These are phyloP conservation scores for Wickerhamiella slavikovae DNA, from an alignment of 805 yeast genomes.

Conservation along the genomic window DNA sequence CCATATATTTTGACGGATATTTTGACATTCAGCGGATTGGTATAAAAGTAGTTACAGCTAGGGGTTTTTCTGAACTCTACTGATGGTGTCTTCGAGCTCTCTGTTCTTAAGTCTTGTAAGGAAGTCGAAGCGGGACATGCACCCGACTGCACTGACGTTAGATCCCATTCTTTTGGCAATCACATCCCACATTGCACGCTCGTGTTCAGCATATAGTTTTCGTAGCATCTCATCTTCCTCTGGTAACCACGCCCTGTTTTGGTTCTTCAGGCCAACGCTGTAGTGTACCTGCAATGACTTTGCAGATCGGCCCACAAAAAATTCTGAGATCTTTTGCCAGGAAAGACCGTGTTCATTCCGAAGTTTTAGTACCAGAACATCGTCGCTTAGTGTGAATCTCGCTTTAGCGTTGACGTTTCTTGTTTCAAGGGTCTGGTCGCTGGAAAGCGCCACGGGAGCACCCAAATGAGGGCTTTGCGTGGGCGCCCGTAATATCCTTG, in stretches of 20 bases:
- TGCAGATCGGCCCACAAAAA: slow-evolving; percentile 55
- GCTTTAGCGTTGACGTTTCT: slow-evolving; percentile 1
- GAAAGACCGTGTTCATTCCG: slow-evolving; percentile 59
- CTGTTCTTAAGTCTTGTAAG: too few species aligned
- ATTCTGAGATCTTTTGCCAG: slow-evolving; percentile 63
- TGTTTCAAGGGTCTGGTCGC: background rate
- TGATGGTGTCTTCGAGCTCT: too few species aligned
- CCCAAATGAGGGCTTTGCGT: too few species aligned
- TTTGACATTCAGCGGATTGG: too few species aligned
- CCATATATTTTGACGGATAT: too few species aligned
- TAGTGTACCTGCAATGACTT: slow-evolving; percentile 54
- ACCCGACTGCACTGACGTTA: background rate
- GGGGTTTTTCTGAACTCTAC: too few species aligned
- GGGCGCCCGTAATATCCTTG: too few species aligned
- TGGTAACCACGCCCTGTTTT: slow-evolving; percentile 1
- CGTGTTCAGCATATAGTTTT: slow-evolving; percentile 4
- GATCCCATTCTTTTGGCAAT: slow-evolving; percentile 3
- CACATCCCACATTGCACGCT: slow-evolving; percentile 5
- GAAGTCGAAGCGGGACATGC: slow-evolving; percentile 1
- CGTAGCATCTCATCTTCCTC: slow-evolving; percentile 2
- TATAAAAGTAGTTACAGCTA: too few species aligned
- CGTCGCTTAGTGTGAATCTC: slow-evolving; percentile 14
- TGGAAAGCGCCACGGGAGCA: background rate
- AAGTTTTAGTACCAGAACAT: slow-evolving; percentile 17
- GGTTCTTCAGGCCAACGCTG: slow-evolving; percentile 11